Base-by-base conservation (phyloP, 2,329 filamentous ascomycete genomes). In the Xylaria sp. region DNA sequence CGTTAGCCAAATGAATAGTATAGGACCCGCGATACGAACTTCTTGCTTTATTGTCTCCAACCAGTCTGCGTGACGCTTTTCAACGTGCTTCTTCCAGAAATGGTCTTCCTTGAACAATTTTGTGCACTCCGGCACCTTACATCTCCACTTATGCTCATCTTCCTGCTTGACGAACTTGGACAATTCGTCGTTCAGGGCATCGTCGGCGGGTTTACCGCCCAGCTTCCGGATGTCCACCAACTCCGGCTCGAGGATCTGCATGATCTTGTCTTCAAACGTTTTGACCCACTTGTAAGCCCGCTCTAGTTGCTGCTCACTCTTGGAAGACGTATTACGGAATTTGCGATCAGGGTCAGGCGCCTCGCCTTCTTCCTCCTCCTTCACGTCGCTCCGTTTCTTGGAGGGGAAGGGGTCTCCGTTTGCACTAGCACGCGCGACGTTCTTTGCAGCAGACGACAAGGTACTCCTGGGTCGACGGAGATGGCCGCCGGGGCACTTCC, bases 261-360 rank as follows among this genome's bases (percentile, higher is more conserved):
- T 79, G 47, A 99, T 82, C 76, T 99, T 99, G 69, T 99, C 94
- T 70, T 99, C 94, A 66, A 96, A 99, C 0, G 94, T 97, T 77
- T 90, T 95, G 56, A 99, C 95, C 94, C 95, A 99, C 69, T 97
- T 99, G 76, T 92, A 97, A 0, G 94, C 94, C 52, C 92, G 88
- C 67, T 95, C 90, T 13, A 97, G 84, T 70, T 97, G 94, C 70
- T 95, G 91, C 66, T 96, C 92, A 4, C 87, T 86, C 76, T 96
- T 96, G 46, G 81, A 86, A 20, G 81, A 82, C 16, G 86, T 80
- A 54, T 84, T 86, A 51, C 85, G 82, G 58, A 88, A 86, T 66
- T 91, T 92, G 67, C 89, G 89, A 56, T 94, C 90, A 5, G 70
- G 69, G 37, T 83, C 80, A 6, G 88, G 85, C 1, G 86, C 84